Evolutionary conservation across 768 basidiomycete species (phyloP).

Genomic region (Suillus placidus): DNA sequence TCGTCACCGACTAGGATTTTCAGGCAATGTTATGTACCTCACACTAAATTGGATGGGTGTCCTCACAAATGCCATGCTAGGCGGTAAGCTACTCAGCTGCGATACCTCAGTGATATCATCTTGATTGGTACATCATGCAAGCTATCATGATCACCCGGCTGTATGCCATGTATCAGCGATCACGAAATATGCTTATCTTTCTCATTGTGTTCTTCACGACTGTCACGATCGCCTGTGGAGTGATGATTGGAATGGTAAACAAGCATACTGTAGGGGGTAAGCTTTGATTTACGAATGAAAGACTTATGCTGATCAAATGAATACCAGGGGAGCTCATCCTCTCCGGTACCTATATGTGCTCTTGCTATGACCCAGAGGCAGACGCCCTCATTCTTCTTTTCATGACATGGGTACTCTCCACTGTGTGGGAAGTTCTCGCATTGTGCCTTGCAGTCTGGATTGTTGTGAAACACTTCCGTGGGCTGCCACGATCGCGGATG

Average conservation of each 20-base stretch:
- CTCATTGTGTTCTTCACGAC: background rate
- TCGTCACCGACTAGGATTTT: background rate
- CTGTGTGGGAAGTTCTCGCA: background rate
- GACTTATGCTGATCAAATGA: background rate
- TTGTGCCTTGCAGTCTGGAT: background rate
- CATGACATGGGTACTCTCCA: background rate
- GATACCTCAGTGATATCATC: background rate
- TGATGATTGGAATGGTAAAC: background rate
- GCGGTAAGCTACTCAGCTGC: background rate
- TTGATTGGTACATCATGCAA: background rate
- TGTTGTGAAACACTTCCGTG: background rate
- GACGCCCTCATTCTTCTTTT: background rate
- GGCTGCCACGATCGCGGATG: background rate
- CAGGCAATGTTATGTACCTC: background rate
- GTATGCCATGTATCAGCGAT: background rate
- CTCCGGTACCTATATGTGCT: background rate
- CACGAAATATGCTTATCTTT: background rate
- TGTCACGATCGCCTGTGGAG: background rate
- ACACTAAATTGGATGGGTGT: background rate
- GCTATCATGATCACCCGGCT: background rate
- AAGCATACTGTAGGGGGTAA: background rate
- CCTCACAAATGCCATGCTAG: background rate
- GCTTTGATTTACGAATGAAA: background rate
- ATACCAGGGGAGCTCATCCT: background rate
- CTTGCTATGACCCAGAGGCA: background rate